phyloP scores from a whole-genome alignment of 306 rosid genomes.

The Gillenia trifoliata region DNA sequence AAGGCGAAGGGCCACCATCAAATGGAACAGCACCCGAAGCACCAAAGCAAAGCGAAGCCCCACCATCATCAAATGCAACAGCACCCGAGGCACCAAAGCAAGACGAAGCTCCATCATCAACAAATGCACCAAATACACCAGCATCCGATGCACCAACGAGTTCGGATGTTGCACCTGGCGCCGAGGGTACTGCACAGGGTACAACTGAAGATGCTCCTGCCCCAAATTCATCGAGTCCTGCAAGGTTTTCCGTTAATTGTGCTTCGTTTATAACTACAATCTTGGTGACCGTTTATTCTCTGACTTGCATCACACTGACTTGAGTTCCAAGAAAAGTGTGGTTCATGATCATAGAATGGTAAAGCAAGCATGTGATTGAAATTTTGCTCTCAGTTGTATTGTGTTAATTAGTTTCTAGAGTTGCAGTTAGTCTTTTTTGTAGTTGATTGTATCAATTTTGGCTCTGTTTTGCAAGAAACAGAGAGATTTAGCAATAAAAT shows the following conservation, averaged over 20 bases:
- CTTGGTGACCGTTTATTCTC: neutral
- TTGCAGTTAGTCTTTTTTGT: neutral
- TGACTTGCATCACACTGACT: neutral
- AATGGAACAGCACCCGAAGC: too few species aligned
- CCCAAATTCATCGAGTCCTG: neutral
- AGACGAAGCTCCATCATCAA: neutral
- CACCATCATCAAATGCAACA: neutral
- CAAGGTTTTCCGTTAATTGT: neutral
- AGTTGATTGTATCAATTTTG: neutral
- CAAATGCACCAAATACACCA: neutral
- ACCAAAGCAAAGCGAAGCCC: too few species aligned
- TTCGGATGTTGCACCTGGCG: neutral
- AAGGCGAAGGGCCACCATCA: too few species aligned
- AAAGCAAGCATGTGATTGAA: neutral
- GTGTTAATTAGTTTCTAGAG: neutral
- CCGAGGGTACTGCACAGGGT: neutral
- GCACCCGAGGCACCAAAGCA: neutral
- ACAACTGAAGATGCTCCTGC: neutral
- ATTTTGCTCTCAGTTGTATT: neutral
- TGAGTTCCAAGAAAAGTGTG: neutral
- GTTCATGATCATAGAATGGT: neutral
- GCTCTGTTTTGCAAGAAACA: neutral
- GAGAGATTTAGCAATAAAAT: neutral
- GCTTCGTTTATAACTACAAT: neutral
- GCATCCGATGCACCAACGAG: neutral